Percentiles rank a stretch among this genome's conserved stretches.
These are phyloP conservation scores for Nitzschia palea DNA, from an alignment of 108 stramenopile genomes.

Conservation along the genomic window DNA sequence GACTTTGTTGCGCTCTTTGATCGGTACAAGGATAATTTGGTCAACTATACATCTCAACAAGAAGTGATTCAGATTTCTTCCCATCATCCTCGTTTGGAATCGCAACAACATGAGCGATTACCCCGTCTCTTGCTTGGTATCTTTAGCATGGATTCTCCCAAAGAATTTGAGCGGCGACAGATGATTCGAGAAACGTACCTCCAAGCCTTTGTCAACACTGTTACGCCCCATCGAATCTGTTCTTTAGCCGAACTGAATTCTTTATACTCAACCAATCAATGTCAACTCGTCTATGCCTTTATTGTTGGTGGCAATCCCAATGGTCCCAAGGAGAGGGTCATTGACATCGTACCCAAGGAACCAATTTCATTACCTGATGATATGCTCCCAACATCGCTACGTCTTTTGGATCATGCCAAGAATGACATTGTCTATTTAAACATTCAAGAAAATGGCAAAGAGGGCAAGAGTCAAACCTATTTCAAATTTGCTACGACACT, in stretches of 20 bases:
- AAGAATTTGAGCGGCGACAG: constrained; percentile 11
- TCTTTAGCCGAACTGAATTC: not conserved
- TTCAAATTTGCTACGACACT: constrained; percentile 18
- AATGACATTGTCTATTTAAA: constrained; percentile 27
- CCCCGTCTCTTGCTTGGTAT: constrained; percentile 11
- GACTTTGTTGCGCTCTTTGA: not conserved
- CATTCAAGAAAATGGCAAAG: constrained; percentile 31
- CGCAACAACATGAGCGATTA: not conserved
- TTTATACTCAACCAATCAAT: constrained; percentile 8
- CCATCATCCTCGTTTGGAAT: not conserved
- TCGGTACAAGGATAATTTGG: constrained; percentile 5
- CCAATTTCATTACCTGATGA: not conserved
- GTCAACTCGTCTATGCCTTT: constrained; percentile 37
- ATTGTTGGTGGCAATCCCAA: constrained; percentile 33
- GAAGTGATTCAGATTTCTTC: not conserved
- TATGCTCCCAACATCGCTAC: not conserved
- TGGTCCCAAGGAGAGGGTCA: constrained; percentile 22
- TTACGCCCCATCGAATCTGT: constrained; percentile 23
- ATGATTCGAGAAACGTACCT: constrained; percentile 18
- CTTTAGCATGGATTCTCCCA: constrained; percentile 5
- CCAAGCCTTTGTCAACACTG: not conserved
- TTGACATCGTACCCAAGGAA: constrained; percentile 6
- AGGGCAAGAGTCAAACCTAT: constrained; percentile 30
- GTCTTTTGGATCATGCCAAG: not conserved
- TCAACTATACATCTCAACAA: not conserved